Evolutionary conservation across 2,329 filamentous ascomycete genomes (phyloP).

Genomic region (Periglandula ipomoeae): DNA sequence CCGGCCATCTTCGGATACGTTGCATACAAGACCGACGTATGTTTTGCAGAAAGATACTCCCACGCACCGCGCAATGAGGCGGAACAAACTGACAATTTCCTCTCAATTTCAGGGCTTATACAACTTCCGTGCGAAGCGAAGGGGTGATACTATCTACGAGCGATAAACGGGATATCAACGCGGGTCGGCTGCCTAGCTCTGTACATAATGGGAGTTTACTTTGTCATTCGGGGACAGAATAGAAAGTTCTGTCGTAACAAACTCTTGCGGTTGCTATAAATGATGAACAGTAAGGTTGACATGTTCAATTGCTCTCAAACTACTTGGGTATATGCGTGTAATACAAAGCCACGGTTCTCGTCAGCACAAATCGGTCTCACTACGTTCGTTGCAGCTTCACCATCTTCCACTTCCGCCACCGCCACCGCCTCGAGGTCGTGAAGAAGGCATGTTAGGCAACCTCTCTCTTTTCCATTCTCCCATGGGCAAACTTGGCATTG

Average conservation of each 20-base stretch:
- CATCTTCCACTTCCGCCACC: constrained; percentile 18
- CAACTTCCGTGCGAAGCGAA: constrained; percentile 77
- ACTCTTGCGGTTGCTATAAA: neutral
- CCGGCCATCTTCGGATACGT: constrained; percentile 62
- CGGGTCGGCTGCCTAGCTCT: constrained; percentile 13
- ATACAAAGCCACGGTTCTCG: neutral
- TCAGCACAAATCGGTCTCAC: neutral
- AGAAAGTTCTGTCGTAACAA: constrained; percentile 12
- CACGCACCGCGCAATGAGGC: constrained; percentile 9
- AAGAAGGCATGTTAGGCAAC: constrained; percentile 42
- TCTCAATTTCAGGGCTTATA: constrained; percentile 61
- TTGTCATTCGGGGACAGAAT: constrained; percentile 15
- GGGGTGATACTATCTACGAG: constrained; percentile 75
- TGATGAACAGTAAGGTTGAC: neutral
- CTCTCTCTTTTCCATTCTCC: constrained; percentile 61
- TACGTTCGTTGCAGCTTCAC: constrained; percentile 10
- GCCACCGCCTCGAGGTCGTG: constrained; percentile 17
- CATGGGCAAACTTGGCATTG: constrained; percentile 29
- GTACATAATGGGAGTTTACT: constrained; percentile 31
- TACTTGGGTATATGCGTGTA: constrained; percentile 18
- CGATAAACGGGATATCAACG: constrained; percentile 40
- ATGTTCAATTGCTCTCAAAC: neutral
- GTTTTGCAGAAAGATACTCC: constrained; percentile 27
- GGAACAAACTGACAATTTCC: constrained; percentile 7
- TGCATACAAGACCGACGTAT: constrained; percentile 78